Conservation (phyloP, 176 grass and related monocot genomes). For the Rhynchospora pubera region DNA sequence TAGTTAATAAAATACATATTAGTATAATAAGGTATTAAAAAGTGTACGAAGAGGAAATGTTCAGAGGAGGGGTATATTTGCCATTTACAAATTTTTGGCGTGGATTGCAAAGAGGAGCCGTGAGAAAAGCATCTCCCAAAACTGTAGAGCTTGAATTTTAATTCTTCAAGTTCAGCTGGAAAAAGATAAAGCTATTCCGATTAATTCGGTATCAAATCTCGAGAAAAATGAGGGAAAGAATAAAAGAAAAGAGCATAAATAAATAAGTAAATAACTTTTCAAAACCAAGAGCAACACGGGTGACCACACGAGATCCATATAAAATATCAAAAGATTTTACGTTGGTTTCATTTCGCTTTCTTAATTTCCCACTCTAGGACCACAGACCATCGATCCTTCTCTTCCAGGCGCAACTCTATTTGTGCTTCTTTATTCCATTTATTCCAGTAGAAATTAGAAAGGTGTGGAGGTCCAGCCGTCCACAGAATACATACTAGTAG, state of each 20-base stretch:
- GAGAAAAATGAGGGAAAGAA: neutral
- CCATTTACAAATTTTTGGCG: too few species aligned
- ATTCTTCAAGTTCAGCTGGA: too few species aligned
- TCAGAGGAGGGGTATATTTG: too few species aligned
- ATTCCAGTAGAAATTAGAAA: neutral
- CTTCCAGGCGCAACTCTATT: neutral
- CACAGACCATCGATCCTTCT: neutral
- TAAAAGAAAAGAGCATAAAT: neutral
- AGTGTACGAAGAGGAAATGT: too few species aligned
- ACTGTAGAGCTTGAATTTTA: too few species aligned
- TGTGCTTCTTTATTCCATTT: neutral
- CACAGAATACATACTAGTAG: neutral
- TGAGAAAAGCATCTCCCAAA: too few species aligned
- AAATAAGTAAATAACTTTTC: neutral
- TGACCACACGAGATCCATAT: neutral
- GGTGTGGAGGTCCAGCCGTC: neutral
- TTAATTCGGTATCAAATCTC: neutral
- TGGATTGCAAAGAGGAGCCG: too few species aligned
- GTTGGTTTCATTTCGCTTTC: neutral
- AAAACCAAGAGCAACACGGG: neutral
- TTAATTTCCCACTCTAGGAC: neutral
- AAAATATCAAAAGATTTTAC: neutral
- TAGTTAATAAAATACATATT: too few species aligned
- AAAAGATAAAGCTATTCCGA: neutral
- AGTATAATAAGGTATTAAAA: too few species aligned